Evolutionary conservation across 257 asterid species (phyloP), one percentile per base, ranked within the genome.

Genomic region (Forsythia viridissima): DNA sequence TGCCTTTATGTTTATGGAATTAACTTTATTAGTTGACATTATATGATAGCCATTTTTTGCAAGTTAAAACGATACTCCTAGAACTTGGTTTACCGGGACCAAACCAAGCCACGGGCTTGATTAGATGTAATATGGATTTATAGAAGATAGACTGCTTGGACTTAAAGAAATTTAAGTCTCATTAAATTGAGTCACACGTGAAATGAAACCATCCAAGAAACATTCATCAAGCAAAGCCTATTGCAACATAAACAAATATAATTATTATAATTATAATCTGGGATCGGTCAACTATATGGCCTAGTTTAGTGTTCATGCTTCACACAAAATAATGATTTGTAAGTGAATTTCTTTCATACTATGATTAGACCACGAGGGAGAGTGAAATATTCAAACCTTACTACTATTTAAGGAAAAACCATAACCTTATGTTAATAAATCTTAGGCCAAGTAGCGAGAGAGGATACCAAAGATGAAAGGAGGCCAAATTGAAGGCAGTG

Each of bases 81-180:
- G 34, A 5, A 65, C 70, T 63, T 37, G 13, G 39, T 5, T 63
- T 5, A 43, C 16, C 20, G 75, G 70, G 74, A 7, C 2, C 39
- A 73, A 40, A 40, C 42, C 42, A 40, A 73, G 34, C 69, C 6
- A 73, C 8, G 39, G 57, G 24, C 41, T 70, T 51, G 72, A 77
- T 55, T 43, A 24, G 36, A 18, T 75, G 18, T 36, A 18, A 37
- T 37, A 52, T 20, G 34, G 8, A 13, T 30, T 57, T 34, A 36
- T 15, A 34, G 72, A 68, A 11, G 37, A 34, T 48, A 61, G 6
- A 65, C 44, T 36, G 71, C 51, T 72, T 61, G 42, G 63, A 11
- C 70, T 72, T 18, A 55, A 70, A 61, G 52, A 79, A 67, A 46
- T 48, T 30, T 43, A 44, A 30, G 44, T 6, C 24, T 51, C 78